These are phyloP conservation scores for Adenanthera pavonina DNA, from an alignment of 306 rosid species.

Conservation along the genomic window DNA sequence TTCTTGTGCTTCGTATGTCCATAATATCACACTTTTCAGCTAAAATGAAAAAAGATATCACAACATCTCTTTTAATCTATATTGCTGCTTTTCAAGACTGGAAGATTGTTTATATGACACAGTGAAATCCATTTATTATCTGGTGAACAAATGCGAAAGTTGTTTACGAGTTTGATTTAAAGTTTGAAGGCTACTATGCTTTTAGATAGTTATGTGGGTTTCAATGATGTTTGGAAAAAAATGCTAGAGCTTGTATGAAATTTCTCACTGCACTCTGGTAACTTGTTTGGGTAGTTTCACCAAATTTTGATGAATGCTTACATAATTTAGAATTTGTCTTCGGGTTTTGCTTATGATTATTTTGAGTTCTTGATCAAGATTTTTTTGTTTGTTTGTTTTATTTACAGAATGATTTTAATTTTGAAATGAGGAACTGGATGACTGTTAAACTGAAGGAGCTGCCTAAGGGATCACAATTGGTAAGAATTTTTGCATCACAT, in stretches of 20 bases:
- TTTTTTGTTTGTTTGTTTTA: conserved; percentile 30
- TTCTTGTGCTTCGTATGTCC: too few relatives aligned
- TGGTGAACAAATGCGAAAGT: neutral
- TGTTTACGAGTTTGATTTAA: conserved; percentile 24
- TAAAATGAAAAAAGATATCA: neutral
- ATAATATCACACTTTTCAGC: too few relatives aligned
- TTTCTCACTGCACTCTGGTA: neutral
- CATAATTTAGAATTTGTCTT: neutral
- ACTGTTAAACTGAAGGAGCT: conserved; percentile 66
- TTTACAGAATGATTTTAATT: conserved; percentile 78
- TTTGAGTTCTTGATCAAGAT: conserved; percentile 32
- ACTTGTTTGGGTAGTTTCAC: conserved; percentile 25
- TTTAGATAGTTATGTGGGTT: conserved; percentile 20
- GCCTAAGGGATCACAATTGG: conserved; percentile 76
- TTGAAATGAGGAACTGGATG: conserved; percentile 97
- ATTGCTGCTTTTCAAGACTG: neutral
- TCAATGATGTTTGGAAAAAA: conserved; percentile 18
- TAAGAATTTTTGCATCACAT: conserved; percentile 45
- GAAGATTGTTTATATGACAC: neutral
- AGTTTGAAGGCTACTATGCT: conserved; percentile 13
- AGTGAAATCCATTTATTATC: neutral
- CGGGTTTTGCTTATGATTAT: conserved; percentile 8
- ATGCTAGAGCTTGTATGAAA: conserved; percentile 6
- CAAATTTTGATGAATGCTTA: conserved; percentile 21
- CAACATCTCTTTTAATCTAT: neutral